These are phyloP conservation scores for Wickerhamiella pararugosa DNA, from an alignment of 1,139 yeast species.

Conservation along the genomic window DNA sequence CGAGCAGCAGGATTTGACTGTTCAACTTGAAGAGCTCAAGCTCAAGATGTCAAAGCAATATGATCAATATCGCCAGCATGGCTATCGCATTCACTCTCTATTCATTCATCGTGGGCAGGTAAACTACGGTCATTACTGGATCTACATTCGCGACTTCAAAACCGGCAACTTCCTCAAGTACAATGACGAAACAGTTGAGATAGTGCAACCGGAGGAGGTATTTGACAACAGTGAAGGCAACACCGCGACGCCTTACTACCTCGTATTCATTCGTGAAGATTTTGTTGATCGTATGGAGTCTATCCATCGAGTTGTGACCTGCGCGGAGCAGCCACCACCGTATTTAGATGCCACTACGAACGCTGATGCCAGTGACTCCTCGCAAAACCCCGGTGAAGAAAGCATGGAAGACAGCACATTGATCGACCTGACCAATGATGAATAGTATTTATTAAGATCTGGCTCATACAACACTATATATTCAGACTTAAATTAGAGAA, in stretches of 20 bases:
- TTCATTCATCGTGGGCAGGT: conserved; percentile 95
- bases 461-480: too few species aligned
- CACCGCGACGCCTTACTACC: conserved; percentile 85
- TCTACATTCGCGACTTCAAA: conserved; percentile 67
- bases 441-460: too few species aligned
- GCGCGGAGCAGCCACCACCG: too few species aligned
- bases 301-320: conserved; percentile 12
- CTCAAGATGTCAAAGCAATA: conserved; percentile 43
- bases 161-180: conserved; percentile 65
- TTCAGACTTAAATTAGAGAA: conserved; percentile 14
- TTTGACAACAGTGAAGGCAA: conserved; percentile 54
- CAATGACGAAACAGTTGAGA: conserved; percentile 81
- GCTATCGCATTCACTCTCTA: conserved; percentile 76
- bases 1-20: conserved; percentile 10
- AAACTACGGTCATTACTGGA: conserved; percentile 93
- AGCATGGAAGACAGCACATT: too few species aligned
- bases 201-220: conserved; percentile 61
- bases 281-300: conserved; percentile 53
- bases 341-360: too few species aligned
- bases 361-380: too few species aligned
- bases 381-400: too few species aligned
- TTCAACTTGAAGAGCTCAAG: conserved; percentile 31
- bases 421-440: too few species aligned
- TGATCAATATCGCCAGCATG: conserved; percentile 41
- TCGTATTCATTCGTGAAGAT: conserved; percentile 65